These are phyloP conservation scores for Megacollybia marginata DNA, from an alignment of 768 basidiomycete genomes.

Conservation along the genomic window DNA sequence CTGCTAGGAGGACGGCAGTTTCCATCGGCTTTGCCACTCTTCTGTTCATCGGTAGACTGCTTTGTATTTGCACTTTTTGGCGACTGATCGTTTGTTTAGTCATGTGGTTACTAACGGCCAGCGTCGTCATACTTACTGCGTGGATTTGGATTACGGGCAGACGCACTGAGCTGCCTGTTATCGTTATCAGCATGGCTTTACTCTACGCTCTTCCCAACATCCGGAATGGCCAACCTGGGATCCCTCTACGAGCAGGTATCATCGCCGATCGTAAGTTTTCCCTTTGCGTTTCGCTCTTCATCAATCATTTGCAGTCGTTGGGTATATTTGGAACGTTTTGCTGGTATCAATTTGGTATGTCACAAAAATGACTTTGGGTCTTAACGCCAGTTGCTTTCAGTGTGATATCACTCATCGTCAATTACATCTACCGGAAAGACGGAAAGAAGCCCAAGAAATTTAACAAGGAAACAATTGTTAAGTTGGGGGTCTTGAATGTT, in stretches of 20 bases:
- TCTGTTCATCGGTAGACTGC: background rate
- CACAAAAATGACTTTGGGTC: background rate
- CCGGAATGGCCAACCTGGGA: conserved; percentile 7
- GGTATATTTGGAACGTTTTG: background rate
- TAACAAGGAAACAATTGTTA: no score
- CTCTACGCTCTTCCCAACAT: conserved; percentile 8
- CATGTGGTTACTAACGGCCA: background rate
- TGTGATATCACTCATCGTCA: background rate
- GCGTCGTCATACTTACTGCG: background rate
- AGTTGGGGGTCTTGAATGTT: no score
- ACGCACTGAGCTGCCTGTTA: conserved; percentile 3
- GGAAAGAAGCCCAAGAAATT: background rate
- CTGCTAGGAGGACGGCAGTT: background rate
- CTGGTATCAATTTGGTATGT: background rate
- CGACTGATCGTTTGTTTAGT: background rate
- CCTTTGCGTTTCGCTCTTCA: background rate
- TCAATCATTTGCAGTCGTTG: background rate
- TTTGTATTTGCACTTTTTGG: background rate
- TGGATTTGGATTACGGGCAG: background rate
- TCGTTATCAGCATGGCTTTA: conserved; percentile 6
- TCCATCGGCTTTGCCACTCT: background rate
- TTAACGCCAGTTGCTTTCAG: background rate
- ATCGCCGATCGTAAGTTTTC: background rate
- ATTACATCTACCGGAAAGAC: background rate
- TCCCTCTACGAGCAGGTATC: conserved; percentile 3